phyloP scores from a whole-genome alignment of 371 early-diverging fungal genomes.

The Syncephalastrum monosporum region DNA sequence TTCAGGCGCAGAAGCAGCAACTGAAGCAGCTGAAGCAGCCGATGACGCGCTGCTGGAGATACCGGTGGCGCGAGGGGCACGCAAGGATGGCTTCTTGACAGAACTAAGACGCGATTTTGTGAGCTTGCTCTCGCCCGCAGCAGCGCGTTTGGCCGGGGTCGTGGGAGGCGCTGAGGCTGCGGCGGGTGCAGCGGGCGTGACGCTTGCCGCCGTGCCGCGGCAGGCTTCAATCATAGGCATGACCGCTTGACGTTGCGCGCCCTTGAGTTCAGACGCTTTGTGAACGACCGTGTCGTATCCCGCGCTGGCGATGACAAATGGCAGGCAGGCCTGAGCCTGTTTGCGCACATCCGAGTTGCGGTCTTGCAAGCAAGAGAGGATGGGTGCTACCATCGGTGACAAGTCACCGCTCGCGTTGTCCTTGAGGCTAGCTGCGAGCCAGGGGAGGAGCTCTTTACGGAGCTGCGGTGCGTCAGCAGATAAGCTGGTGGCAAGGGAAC shows the following conservation, averaged over 20 bases:
- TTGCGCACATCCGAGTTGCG: constrained; percentile 89
- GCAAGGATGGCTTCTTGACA: constrained; percentile 13
- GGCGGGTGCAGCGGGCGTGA: constrained; percentile 6
- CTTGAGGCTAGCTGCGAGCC: constrained; percentile 64
- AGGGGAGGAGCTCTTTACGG: constrained; percentile 84
- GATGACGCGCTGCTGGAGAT: constrained; percentile 17
- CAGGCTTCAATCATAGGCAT: constrained; percentile 69
- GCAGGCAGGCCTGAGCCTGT: constrained; percentile 71
- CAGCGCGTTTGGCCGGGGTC: constrained; percentile 15
- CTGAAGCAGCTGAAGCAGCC: constrained; percentile 12
- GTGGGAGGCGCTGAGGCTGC: constrained; percentile 11
- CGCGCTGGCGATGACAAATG: constrained; percentile 54
- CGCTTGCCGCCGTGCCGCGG: constrained; percentile 39
- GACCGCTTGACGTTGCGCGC: constrained; percentile 67
- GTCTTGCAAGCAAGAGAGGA: constrained; percentile 84
- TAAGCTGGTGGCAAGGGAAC: constrained; percentile 64
- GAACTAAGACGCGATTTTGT: not conserved
- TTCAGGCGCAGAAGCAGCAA: constrained; percentile 14
- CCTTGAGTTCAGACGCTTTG: constrained; percentile 65
- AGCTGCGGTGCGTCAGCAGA: constrained; percentile 75
- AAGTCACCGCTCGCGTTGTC: constrained; percentile 54
- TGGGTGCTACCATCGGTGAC: constrained; percentile 60
- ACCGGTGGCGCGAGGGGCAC: constrained; percentile 11
- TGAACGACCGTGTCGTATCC: constrained; percentile 63
- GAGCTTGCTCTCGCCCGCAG: constrained; percentile 11